Evolutionary conservation across 352 stramenopile genomes (phyloP).

Genomic region (Globisporangium polare): DNA sequence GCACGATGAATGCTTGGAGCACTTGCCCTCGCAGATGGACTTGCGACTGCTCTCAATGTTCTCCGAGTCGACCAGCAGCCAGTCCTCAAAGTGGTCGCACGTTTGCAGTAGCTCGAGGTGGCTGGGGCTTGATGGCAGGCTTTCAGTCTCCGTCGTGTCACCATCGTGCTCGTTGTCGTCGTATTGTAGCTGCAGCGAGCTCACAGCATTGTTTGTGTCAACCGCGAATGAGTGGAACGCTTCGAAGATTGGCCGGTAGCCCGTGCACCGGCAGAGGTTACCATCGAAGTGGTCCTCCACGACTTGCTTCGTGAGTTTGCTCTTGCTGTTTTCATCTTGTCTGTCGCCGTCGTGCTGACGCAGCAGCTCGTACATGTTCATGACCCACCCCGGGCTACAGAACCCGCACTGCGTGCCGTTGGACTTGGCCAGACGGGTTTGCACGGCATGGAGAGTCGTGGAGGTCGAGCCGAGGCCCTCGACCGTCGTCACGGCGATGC

Average conservation of each 20-base stretch:
- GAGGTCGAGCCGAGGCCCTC: slow-evolving; percentile 60
- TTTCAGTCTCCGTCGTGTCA: not conserved
- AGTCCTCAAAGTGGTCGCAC: slow-evolving; percentile 29
- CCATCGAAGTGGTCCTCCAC: slow-evolving; percentile 94
- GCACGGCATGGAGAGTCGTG: slow-evolving; percentile 68
- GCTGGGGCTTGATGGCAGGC: not conserved
- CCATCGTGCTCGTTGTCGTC: not conserved
- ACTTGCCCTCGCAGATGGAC: slow-evolving; percentile 26
- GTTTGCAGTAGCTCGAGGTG: slow-evolving; percentile 9
- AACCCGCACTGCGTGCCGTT: slow-evolving; percentile 95
- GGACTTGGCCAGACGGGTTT: slow-evolving; percentile 84
- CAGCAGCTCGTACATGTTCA: slow-evolving; percentile 79
- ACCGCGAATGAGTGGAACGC: slow-evolving; percentile 16
- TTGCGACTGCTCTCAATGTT: slow-evolving; percentile 15
- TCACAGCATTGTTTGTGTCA: not conserved
- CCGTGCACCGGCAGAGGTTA: slow-evolving; percentile 95
- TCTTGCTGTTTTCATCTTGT: slow-evolving; percentile 10
- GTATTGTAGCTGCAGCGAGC: slow-evolving; percentile 7
- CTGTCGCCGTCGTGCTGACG: slow-evolving; percentile 47
- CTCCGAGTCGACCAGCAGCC: slow-evolving; percentile 22
- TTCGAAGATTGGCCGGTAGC: slow-evolving; percentile 73
- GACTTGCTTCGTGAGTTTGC: slow-evolving; percentile 62
- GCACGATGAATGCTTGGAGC: slow-evolving; percentile 7
- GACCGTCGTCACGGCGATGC: slow-evolving; percentile 82
- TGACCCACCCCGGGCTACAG: slow-evolving; percentile 87